Conservation (phyloP, 306 rosid genomes). For the Dalbergia cochinchinensis region DNA sequence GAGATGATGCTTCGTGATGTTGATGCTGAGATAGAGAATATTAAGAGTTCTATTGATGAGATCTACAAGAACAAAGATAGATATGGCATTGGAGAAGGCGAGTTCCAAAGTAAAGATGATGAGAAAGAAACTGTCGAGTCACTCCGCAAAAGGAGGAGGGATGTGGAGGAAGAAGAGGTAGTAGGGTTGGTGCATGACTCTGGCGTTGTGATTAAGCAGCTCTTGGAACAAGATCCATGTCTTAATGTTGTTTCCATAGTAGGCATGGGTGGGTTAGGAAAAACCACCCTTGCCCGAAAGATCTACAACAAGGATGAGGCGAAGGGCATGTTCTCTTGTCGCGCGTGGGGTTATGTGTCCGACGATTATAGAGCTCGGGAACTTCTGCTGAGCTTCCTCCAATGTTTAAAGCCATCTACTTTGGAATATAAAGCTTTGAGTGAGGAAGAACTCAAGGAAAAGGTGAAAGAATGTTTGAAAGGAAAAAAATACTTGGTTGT, state of each 20-base stretch:
- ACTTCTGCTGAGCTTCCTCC: background rate
- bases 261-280: slow-evolving; percentile 28
- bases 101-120: background rate
- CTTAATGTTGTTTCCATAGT: background rate
- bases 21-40: background rate
- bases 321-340: background rate
- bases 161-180: slow-evolving; percentile 39
- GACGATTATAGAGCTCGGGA: background rate
- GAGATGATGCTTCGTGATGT: background rate
- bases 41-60: background rate
- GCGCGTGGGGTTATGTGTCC: background rate
- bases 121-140: background rate
- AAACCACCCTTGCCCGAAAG: slow-evolving; percentile 21
- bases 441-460: background rate
- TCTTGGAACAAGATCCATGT: background rate
- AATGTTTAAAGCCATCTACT: background rate
- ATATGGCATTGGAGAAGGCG: background rate
- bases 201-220: background rate
- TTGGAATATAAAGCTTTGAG: background rate
- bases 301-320: background rate
- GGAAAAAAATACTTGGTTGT: slow-evolving; percentile 1
- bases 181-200: background rate
- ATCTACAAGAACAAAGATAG: background rate
- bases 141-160: background rate
- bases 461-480: background rate